Evolutionary conservation across 805 yeast species (phyloP), one percentile per base, ranked within the genome.

Genomic region (Metschnikowia proteae): DNA sequence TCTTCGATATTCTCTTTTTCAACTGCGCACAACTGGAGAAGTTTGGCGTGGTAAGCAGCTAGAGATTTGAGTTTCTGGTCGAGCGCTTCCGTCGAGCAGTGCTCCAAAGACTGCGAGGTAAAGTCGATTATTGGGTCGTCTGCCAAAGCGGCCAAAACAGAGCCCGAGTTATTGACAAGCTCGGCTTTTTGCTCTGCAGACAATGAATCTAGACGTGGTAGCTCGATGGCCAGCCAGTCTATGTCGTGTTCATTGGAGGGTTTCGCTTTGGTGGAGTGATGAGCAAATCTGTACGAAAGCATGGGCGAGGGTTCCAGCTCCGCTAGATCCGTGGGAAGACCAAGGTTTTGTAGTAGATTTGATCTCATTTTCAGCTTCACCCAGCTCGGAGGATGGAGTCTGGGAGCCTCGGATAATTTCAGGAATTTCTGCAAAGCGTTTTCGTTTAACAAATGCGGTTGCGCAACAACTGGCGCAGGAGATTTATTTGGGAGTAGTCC

Each of bases 321-420:
- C 62, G 84, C 89, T 11, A 84, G 67, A 57, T 84, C 84, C 36
- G 86, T 78, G 0, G 95, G 95, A 2, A 88, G 76, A 1, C 91
- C 90, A 38, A 88, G 67, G 28, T 82, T 77, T 17, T 83, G 70
- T 30, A 86, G 70, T 30, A 88, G 64, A 55, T 79, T 81, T 56
- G 85, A 78, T 44, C 90, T 78, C 25, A 86, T 75, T 17, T 81
- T 72, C 60, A 87, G 83, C 46, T 75, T 75, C 38, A 76, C 78
- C 96, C 96, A 88, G 50, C 82, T 83, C 13, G 83, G 75, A 1
- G 84, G 86, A 28, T 74, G 75, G 31, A 80, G 63, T 43, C 74
- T 73, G 0, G 82, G 81, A 11, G 71, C 50, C 7, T 70, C 68
- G 2, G 80, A 69, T n/a, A 84, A 64, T 47, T 75, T 75, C 22